Evolutionary conservation across 106 monocot species (phyloP), one percentile per base, ranked within the genome.

Genomic region (Acorus calamus): DNA sequence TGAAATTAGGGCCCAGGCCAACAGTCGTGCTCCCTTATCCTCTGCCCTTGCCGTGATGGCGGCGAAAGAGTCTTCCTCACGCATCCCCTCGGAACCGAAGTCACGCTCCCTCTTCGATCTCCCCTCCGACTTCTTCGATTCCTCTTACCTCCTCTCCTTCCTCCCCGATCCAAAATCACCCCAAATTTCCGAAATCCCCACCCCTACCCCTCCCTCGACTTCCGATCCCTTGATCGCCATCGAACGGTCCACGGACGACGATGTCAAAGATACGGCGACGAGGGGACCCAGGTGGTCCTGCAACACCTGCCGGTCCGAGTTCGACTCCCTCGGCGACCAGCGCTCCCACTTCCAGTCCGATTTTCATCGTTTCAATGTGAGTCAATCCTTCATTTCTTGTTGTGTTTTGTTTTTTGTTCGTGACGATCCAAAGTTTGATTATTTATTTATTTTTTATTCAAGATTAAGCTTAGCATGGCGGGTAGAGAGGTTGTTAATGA

Each of bases 311-410:
- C 69, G 64, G 62, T 68, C 65, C 0, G 87, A 87, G 78, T 96
- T 96, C 67, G 94, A 90, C 55, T 90, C 94, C 11, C 82, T 90
- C 14, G 76, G 80, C 42, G 87, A 90, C 45, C 90, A 96, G 80
- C 84, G 94, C 0, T 73, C 76, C 47, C 94, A 96, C 68, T 96
- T 96, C 80, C 90, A 85, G 61, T 94, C 86, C 58, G 94, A 94
- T 56, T 56, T 94, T 51, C 94, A 94, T 64, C 89, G 82, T 9
- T 84, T 94, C 56, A 94, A 94, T 66, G 94, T 94, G 58, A 73
- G 66, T 8, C 2, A 11, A 10, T 28, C 53, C 4, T 3, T 28
- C 53, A 3, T 14, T 52, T 44, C 41, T 49, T 6, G 3, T 62
- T 14, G 2, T 46, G 11, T n/a, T 42, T 68, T 44, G 2, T 28